Evolutionary conservation across 192 early-diverging fungal genomes (phyloP).

Genomic region (Chytriomyces sp.): DNA sequence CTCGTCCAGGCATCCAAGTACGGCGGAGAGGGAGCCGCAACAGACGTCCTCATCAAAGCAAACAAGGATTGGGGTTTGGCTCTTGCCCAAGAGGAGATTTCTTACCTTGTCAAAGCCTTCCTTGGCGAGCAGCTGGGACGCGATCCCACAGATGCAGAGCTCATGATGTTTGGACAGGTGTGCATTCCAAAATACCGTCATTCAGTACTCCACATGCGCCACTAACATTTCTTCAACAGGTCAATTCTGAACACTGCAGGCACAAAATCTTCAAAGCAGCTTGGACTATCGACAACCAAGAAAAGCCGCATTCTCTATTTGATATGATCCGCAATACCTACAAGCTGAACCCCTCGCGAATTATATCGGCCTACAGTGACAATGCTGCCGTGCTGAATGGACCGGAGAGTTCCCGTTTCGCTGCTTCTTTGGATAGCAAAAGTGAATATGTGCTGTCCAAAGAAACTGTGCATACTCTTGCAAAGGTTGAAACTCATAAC

Average conservation of each 20-base stretch:
- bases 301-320: conserved; percentile 84
- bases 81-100: conserved; percentile 94
- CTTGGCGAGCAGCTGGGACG: conserved; percentile 57
- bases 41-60: conserved; percentile 71
- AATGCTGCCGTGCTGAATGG: conserved; percentile 96
- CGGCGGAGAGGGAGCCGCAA: conserved; percentile 48
- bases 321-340: conserved; percentile 97
- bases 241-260: conserved; percentile 99
- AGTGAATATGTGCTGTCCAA: conserved; percentile 65
- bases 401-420: conserved; percentile 63
- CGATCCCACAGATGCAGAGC: conserved; percentile 97
- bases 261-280: conserved; percentile 99
- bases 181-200: neutral
- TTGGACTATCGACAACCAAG: conserved; percentile 93
- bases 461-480: conserved; percentile 86
- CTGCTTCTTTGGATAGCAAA: conserved; percentile 40
- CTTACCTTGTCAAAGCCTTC: conserved; percentile 90
- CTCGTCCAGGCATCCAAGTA: conserved; percentile 53
- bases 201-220: neutral
- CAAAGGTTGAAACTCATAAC: conserved; percentile 99
- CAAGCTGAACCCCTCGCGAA: conserved; percentile 75
- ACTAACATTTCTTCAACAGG: conserved; percentile 37
- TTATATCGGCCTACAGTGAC: conserved; percentile 96
- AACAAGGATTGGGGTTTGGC: conserved; percentile 94
- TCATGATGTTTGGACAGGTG: conserved; percentile 99